Conservation (phyloP, 192 early-diverging fungal species). For the Dissophora ornata region DNA sequence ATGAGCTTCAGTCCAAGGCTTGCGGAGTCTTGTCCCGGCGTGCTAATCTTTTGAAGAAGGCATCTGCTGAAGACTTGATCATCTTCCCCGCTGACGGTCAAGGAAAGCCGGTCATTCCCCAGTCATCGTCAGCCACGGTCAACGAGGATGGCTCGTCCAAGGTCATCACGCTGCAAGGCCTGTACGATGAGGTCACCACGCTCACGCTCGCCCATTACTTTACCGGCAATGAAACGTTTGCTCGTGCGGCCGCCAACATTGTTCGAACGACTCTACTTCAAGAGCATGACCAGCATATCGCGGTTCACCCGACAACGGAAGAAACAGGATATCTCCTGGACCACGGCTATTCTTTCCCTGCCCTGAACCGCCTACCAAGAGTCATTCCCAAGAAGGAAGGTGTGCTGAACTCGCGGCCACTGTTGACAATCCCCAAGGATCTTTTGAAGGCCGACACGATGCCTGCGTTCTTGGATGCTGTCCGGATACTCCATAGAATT, state of each 20-base stretch:
- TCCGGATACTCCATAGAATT: conserved; percentile 60
- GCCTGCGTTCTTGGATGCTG: conserved; percentile 63
- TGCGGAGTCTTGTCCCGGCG: conserved; percentile 26
- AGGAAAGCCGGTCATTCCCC: conserved; percentile 35
- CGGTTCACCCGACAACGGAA: conserved; percentile 54
- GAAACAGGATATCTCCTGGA: conserved; percentile 65
- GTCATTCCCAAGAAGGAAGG: conserved; percentile 59
- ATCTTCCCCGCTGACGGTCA: conserved; percentile 27
- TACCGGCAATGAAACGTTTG: conserved; percentile 63
- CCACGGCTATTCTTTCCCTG: conserved; percentile 72
- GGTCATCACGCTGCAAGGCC: conserved; percentile 40
- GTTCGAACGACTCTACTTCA: conserved; percentile 64
- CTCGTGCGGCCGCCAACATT: conserved; percentile 64
- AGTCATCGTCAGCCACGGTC: neutral
- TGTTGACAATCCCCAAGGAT: conserved; percentile 56
- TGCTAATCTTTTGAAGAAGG: conserved; percentile 39
- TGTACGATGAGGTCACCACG: conserved; percentile 66
- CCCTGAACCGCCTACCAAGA: conserved; percentile 61
- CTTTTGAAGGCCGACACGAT: conserved; percentile 60
- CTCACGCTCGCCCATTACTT: conserved; percentile 66
- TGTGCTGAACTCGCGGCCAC: conserved; percentile 26
- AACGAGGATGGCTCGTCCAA: conserved; percentile 35
- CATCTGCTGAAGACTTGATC: conserved; percentile 39
- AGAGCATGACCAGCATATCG: conserved; percentile 59
- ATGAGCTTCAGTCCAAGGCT: conserved; percentile 52